A percentile compares a stretch with the other conserved stretches of the same genome.
Evolutionary conservation across 768 basidiomycete species (phyloP).

Genomic region (Leccinellum albellum): DNA sequence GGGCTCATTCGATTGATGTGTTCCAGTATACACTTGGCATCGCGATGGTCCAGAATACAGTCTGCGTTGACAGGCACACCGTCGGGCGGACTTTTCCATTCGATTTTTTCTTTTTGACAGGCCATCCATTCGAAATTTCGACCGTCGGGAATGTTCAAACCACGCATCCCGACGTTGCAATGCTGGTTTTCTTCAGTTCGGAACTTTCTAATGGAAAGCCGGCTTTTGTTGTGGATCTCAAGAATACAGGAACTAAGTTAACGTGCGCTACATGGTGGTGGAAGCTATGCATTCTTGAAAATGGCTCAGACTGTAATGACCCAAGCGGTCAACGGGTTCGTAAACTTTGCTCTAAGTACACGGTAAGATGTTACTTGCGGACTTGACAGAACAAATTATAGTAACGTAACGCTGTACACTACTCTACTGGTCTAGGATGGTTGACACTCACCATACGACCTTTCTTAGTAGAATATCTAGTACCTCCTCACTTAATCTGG

Average conservation of each 20-base stretch:
- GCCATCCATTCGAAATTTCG: background rate
- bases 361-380: too few species aligned
- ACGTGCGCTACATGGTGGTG: too few species aligned
- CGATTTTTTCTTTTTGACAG: too few species aligned
- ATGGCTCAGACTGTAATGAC: background rate
- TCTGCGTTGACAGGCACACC: background rate
- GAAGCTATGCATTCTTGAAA: background rate
- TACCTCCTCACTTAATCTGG: background rate
- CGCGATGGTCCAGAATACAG: background rate
- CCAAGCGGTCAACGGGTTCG: too few species aligned
- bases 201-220: background rate
- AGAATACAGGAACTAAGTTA: too few species aligned
- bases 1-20: too few species aligned
- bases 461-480: background rate
- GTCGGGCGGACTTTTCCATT: background rate
- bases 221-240: too few species aligned
- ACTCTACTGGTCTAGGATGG: background rate
- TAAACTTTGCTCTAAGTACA: too few species aligned
- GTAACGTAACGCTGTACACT: too few species aligned
- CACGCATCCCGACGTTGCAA: background rate
- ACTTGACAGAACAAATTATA: too few species aligned
- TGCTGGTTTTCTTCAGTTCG: background rate
- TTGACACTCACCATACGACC: background rate
- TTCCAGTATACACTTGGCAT: background rate
- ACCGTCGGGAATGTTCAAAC: background rate